Base-by-base conservation (phyloP, 768 basidiomycete species). In the Leucosporidium yakuticum region DNA sequence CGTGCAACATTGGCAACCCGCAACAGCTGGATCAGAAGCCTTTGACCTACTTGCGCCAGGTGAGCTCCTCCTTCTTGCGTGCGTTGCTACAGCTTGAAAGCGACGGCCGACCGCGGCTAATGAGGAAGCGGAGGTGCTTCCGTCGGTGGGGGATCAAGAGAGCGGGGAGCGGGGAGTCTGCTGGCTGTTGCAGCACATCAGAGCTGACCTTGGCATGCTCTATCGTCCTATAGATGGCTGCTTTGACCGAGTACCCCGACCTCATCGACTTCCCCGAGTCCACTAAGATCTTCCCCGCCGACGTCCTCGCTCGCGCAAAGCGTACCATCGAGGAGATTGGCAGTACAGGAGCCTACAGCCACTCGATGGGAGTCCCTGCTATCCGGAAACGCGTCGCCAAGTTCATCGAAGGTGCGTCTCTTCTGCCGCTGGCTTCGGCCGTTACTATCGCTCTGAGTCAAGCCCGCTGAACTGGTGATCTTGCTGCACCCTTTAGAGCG, bases 1-100 rank as follows among this genome's bases (percentile, higher is more conserved):
- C 86, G 34, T 91, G 91, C 69, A 99, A 98, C 81, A 99, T 99
- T 68, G 95, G 95, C 15, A 98, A 99, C 77, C 95, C 96, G 0
- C 95, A 99, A 80, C 94, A 97, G 80, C 83, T 99, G 62, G 87
- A 97, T 79, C 95, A 99, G 77, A 85, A 87, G 8, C 91, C 94
- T 3, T 85, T 98, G 69, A 96, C 95, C 7, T 98, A 91, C 78
- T 84, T 86, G 67, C 83, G 95, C 64, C 95, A 98, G 88, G 92
- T 89, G 71, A 63, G 84, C 65, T 19, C 2, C 25, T 6, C 32
- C 15, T 39, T 14, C 34, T 63, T 23, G 44, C 44, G 62, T 68
- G 54, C 61, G 74, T 57, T 62, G 73, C 50, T 14, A 12, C 21
- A 25, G 23, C 20, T 31, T 4, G 21, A 0, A 4, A 4, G 29